Conservation (phyloP, 306 rosid species). For the Cicer cuneatum region DNA sequence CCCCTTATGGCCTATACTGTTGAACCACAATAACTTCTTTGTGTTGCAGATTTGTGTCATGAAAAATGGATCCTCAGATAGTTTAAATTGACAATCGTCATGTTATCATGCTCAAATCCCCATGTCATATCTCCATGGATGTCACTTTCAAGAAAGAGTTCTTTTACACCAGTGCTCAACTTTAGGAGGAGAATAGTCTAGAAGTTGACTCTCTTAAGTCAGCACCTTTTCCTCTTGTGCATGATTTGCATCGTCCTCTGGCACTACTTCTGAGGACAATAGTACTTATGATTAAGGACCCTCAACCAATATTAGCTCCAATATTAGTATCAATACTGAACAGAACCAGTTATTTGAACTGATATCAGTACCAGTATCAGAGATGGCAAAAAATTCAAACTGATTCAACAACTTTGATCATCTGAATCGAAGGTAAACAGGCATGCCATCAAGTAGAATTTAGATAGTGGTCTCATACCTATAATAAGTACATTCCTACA, state of each 20-base stretch:
- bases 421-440: not conserved
- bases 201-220: constrained; percentile 6
- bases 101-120: not conserved
- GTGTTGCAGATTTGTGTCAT: not conserved
- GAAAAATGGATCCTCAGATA: not conserved
- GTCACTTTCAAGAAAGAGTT: not conserved
- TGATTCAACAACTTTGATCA: not conserved
- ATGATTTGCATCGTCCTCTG: not conserved
- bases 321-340: not conserved
- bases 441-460: not conserved
- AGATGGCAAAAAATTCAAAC: not conserved
- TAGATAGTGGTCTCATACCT: not conserved
- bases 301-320: not conserved
- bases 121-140: not conserved
- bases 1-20: not conserved
- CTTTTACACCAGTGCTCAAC: not conserved
- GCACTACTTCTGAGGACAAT: not conserved
- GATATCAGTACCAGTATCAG: not conserved
- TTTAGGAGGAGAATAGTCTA: not conserved
- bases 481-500: not conserved
- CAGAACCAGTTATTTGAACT: not conserved
- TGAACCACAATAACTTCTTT: not conserved
- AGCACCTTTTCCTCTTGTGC: not conserved
- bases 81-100: not conserved
- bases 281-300: not conserved